Conservation (phyloP, 805 yeast genomes). For the Saccharomyces kudriavzevii region DNA sequence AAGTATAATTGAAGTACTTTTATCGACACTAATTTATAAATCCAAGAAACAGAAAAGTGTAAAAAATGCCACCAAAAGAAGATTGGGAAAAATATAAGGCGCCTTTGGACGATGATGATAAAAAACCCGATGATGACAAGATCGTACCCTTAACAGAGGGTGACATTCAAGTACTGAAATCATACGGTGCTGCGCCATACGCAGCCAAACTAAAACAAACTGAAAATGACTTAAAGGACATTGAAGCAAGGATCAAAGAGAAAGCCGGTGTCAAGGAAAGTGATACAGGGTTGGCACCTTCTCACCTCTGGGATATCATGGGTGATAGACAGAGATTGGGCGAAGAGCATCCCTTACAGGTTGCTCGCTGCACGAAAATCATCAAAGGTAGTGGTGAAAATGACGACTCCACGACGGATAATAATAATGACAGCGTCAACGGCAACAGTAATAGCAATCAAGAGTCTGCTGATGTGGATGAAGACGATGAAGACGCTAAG, state of each 20-base stretch:
- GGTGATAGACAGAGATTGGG: slow-evolving; percentile 91
- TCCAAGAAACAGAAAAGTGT: slow-evolving; percentile 1
- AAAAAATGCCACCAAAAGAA: slow-evolving; percentile 84
- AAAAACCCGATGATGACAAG: slow-evolving; percentile 54
- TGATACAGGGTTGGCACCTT: slow-evolving; percentile 96
- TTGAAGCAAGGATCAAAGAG: slow-evolving; percentile 85
- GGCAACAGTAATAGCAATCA: slow-evolving; percentile 7
- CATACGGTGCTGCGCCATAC: slow-evolving; percentile 97
- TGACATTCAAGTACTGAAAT: slow-evolving; percentile 92
- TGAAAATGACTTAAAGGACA: slow-evolving; percentile 77
- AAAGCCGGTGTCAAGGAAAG: slow-evolving; percentile 90
- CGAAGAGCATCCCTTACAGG: slow-evolving; percentile 94
- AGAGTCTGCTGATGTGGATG: slow-evolving; percentile 23
- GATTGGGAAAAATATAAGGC: slow-evolving; percentile 97
- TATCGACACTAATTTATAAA: neutral
- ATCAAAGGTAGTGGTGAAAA: slow-evolving; percentile 50
- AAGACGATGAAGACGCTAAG: slow-evolving; percentile 78
- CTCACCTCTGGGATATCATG: slow-evolving; percentile 93
- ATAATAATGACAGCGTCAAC: slow-evolving; percentile 12
- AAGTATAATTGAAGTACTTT: neutral
- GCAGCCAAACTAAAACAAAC: slow-evolving; percentile 70
- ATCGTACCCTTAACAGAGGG: slow-evolving; percentile 87
- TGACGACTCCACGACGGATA: slow-evolving; percentile 16
- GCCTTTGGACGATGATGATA: slow-evolving; percentile 56
- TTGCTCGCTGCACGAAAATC: slow-evolving; percentile 96